Base-by-base conservation (phyloP, 768 basidiomycete species). In the Russula griseocarnosa region DNA sequence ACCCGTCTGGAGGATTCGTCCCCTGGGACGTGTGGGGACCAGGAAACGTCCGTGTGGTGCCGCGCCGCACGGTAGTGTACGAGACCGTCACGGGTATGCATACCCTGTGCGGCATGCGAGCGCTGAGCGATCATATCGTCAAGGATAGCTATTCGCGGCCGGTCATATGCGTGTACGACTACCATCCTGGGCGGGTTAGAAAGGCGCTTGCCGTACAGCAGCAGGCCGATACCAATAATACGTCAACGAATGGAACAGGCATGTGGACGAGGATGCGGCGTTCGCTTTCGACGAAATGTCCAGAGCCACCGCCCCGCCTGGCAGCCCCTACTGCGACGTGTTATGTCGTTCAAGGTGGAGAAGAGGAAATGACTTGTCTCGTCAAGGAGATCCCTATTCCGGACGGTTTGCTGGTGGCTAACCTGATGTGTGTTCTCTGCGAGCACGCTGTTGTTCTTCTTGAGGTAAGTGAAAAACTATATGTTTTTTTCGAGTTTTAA, bases 71-170 rank as follows among this genome's bases (percentile, higher is more conserved):
- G 10, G 20, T 55, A n/a, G 30, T 38, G 38, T 13, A 51, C 40
- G 30, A 40, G 38, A 46, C 30, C 0, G 22, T 61, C 32, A 51
- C 32, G 8, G 38, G 59, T 8, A 26, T 50, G 54, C 47, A 60
- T 24, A 26, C 22, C 6, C 34, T 55, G 53, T 60, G 58, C 36
- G 61, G 61, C 47, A 55, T 60, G 63, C 58, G 63, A 1, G 63
- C 24, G 36, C 11, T 50, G 22, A 32, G 13, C 38, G 20, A 56
- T 1, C 61, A 56, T 40, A 57, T 57, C 55, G 49, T 59, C 44
- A 30, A 20, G n/a, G 49, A 44, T 20, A 38, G 30, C 38, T 16
- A 36, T 32, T 40, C 22, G 26, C 34, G 58, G 18, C 30, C 53
- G 47, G 54, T 60, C 8, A 22, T 64, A 44, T 42, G 58, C 47